Conservation (phyloP, 2,329 filamentous ascomycete species). For the Cordyceps pruinosa region DNA sequence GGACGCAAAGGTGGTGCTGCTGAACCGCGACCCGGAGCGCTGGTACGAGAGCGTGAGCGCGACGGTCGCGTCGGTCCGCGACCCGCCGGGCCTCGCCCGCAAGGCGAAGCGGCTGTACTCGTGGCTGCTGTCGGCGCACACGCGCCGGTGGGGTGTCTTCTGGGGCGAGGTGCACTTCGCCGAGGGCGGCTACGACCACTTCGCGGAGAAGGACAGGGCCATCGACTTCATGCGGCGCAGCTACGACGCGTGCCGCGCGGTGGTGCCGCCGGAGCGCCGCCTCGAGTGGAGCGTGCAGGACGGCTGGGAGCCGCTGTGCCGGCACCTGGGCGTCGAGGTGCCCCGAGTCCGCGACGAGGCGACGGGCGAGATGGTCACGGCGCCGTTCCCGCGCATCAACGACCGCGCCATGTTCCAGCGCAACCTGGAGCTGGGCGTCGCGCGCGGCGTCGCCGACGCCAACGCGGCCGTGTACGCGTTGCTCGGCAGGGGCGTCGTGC, state of each 20-base stretch:
- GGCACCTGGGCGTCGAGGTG: slow-evolving; percentile 30
- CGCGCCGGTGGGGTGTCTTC: slow-evolving; percentile 5
- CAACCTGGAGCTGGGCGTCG: neutral
- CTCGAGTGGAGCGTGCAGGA: slow-evolving; percentile 33
- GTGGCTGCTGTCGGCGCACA: slow-evolving; percentile 8
- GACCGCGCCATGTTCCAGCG: slow-evolving; percentile 15
- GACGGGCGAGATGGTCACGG: slow-evolving; percentile 17
- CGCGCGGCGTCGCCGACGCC: slow-evolving; percentile 1
- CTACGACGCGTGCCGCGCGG: slow-evolving; percentile 30
- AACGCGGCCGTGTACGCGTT: neutral
- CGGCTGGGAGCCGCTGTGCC: slow-evolving; percentile 36
- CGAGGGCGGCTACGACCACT: slow-evolving; percentile 22
- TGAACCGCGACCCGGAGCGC: slow-evolving; percentile 15
- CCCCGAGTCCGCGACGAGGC: slow-evolving; percentile 26
- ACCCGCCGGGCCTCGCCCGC: neutral
- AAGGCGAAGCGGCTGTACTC: slow-evolving; percentile 22
- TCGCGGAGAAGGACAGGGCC: slow-evolving; percentile 29
- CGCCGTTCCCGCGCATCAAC: slow-evolving; percentile 19
- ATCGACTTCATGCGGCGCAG: slow-evolving; percentile 30
- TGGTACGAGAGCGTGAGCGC: slow-evolving; percentile 17
- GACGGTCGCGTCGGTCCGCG: slow-evolving; percentile 12
- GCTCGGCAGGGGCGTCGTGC: neutral
- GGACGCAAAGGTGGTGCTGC: slow-evolving; percentile 16
- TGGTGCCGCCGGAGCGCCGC: slow-evolving; percentile 27
- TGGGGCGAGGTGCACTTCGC: slow-evolving; percentile 2